Evolutionary conservation across 352 stramenopile species (phyloP).

Genomic region (Thraustochytrium sp.): DNA sequence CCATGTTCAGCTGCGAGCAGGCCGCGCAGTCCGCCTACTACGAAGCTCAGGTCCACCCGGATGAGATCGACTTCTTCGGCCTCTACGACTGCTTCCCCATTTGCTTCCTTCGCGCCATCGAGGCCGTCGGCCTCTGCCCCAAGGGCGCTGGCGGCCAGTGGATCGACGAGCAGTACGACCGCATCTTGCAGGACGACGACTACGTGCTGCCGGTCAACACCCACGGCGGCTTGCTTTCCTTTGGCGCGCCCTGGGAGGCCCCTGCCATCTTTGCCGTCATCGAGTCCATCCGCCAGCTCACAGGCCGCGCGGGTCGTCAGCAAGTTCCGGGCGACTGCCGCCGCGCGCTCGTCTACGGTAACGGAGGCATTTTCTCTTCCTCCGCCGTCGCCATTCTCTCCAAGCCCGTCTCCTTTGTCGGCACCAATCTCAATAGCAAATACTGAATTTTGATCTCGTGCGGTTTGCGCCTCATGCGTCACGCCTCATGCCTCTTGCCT

Average conservation of each 20-base stretch:
- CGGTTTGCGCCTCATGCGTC: too few species aligned
- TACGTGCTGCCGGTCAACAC: conserved; percentile 56
- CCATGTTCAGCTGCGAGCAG: conserved; percentile 52
- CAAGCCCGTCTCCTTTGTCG: not conserved
- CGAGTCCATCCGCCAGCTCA: conserved; percentile 52
- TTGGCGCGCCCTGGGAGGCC: conserved; percentile 55
- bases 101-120: conserved; percentile 55
- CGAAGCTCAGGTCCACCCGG: conserved; percentile 46
- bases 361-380: conserved; percentile 54
- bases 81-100: conserved; percentile 58
- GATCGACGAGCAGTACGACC: conserved; percentile 52
- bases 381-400: conserved; percentile 53
- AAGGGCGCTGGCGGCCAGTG: conserved; percentile 52
- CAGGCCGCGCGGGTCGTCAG: conserved; percentile 37
- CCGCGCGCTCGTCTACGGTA: conserved; percentile 55
- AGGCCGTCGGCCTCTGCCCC: conserved; percentile 50
- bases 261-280: conserved; percentile 53
- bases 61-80: conserved; percentile 57
- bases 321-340: conserved; percentile 50
- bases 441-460: too few species aligned
- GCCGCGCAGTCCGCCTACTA: conserved; percentile 50
- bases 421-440: too few species aligned
- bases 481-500: too few species aligned
- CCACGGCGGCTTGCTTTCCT: conserved; percentile 54
- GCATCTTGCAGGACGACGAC: conserved; percentile 46